phyloP scores from a whole-genome alignment of 192 early-diverging fungal genomes.

The Coemansia sp. region DNA sequence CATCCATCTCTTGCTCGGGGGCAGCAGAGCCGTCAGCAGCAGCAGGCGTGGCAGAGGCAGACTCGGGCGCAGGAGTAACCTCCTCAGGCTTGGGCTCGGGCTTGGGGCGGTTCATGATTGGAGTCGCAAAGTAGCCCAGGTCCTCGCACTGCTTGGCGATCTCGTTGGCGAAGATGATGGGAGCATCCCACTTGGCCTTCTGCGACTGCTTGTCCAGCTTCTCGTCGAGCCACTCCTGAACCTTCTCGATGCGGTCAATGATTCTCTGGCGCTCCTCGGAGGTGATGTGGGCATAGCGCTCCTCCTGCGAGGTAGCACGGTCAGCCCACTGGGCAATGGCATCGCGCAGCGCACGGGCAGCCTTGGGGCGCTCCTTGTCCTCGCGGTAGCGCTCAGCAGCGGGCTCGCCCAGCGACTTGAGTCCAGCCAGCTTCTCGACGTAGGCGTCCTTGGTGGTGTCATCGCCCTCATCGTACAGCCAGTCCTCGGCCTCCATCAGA shows the following conservation, averaged over 20 bases:
- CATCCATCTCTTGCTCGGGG: constrained; percentile 65
- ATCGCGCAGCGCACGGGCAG: constrained; percentile 83
- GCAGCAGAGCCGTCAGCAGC: constrained; percentile 6
- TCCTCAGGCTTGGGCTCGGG: constrained; percentile 69
- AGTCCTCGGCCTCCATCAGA: constrained; percentile 88
- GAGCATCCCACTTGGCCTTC: constrained; percentile 74
- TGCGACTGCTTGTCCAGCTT: constrained; percentile 74
- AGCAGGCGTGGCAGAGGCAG: constrained; percentile 27
- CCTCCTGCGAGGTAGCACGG: constrained; percentile 76
- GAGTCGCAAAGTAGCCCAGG: constrained; percentile 70
- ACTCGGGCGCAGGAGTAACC: constrained; percentile 27
- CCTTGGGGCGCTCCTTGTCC: constrained; percentile 80
- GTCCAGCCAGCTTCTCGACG: constrained; percentile 73
- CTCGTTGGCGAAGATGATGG: constrained; percentile 68
- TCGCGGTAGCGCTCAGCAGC: constrained; percentile 81
- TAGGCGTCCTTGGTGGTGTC: constrained; percentile 91
- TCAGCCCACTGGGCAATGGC: constrained; percentile 71
- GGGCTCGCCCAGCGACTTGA: constrained; percentile 84
- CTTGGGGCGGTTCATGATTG: constrained; percentile 91
- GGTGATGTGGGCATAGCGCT: constrained; percentile 86
- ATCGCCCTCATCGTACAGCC: constrained; percentile 98
- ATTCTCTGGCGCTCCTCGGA: constrained; percentile 84
- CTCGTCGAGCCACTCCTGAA: constrained; percentile 88
- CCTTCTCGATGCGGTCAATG: constrained; percentile 72
- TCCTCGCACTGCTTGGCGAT: constrained; percentile 76